A percentile compares a stretch with the other conserved stretches of the same genome.
phyloP scores from a whole-genome alignment of 2,329 filamentous ascomycete genomes.

The Alternaria arborescens region DNA sequence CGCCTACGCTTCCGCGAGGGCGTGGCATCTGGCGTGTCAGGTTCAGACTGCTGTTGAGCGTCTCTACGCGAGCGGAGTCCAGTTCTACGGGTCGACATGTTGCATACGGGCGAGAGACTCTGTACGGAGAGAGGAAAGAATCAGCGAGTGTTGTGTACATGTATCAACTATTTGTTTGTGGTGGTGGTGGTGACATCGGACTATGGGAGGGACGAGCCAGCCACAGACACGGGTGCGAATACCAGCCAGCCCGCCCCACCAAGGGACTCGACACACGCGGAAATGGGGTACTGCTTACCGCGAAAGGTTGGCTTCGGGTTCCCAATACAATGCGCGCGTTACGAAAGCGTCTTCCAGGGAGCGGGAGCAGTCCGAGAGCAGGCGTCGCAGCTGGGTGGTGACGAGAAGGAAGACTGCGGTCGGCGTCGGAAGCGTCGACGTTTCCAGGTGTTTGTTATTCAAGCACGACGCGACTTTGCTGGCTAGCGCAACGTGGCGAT shows the following conservation, averaged over 20 bases:
- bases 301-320: constrained; percentile 14
- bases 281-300: constrained; percentile 23
- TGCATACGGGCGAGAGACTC: constrained; percentile 28
- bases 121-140: constrained; percentile 4
- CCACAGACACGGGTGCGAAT: constrained; percentile 1
- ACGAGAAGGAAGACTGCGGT: constrained; percentile 5
- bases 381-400: constrained; percentile 14
- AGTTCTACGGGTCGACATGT: constrained; percentile 24
- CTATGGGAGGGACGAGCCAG: constrained; percentile 17
- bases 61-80: constrained; percentile 34
- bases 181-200: constrained; percentile 8
- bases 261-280: constrained; percentile 21
- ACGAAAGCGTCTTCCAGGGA: constrained; percentile 2
- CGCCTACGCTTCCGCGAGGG: constrained; percentile 59
- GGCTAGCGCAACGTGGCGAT: constrained; percentile 17
- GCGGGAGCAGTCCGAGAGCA: constrained; percentile 7
- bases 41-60: constrained; percentile 46
- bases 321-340: constrained; percentile 8
- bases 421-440: constrained; percentile 15
- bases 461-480: constrained; percentile 22
- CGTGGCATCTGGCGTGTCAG: constrained; percentile 58
- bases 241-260: constrained; percentile 17
- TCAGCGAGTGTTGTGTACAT: constrained; percentile 27
- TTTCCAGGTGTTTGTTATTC: constrained; percentile 25
- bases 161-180: constrained; percentile 9